These are phyloP conservation scores for Diaporthe capsici DNA, from an alignment of 2,329 filamentous ascomycete genomes.

Conservation along the genomic window DNA sequence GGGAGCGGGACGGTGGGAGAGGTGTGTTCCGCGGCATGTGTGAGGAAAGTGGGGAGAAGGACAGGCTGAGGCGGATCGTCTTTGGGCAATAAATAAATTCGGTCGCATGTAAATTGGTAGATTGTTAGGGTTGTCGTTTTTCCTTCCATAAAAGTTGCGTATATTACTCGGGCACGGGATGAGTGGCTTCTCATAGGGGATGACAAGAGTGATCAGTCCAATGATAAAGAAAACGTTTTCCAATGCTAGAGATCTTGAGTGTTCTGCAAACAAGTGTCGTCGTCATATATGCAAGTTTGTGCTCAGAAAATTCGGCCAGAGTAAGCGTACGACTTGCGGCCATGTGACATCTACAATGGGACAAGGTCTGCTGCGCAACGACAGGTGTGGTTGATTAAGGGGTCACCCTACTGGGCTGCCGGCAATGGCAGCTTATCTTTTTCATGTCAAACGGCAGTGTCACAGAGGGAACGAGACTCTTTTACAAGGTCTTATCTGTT, in stretches of 20 bases:
- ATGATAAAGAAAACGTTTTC: not conserved
- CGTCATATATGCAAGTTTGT: not conserved
- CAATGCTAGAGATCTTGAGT: not conserved
- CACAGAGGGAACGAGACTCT: not conserved
- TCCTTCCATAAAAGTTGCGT: not conserved
- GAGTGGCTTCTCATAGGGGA: not conserved
- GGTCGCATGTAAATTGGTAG: not conserved
- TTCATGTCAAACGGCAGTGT: not conserved
- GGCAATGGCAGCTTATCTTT: not conserved
- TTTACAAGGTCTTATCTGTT: not conserved
- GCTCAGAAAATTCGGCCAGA: no score
- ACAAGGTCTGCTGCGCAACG: not conserved
- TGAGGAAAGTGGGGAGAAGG: constrained; percentile 71
- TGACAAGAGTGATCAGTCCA: not conserved
- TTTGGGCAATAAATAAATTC: constrained; percentile 45
- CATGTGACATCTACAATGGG: not conserved
- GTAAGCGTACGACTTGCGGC: not conserved
- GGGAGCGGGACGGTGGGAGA: constrained; percentile 59
- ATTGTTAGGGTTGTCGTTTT: not conserved
- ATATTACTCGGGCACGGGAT: not conserved
- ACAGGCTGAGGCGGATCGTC: constrained; percentile 64
- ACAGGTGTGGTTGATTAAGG: not conserved
- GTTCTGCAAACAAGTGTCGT: not conserved
- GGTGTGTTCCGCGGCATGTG: constrained; percentile 75
- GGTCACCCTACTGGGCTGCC: no score